A percentile compares a stretch with the other conserved stretches of the same genome.
phyloP scores from a whole-genome alignment of 768 basidiomycete species.

The Lactifluus volemus region DNA sequence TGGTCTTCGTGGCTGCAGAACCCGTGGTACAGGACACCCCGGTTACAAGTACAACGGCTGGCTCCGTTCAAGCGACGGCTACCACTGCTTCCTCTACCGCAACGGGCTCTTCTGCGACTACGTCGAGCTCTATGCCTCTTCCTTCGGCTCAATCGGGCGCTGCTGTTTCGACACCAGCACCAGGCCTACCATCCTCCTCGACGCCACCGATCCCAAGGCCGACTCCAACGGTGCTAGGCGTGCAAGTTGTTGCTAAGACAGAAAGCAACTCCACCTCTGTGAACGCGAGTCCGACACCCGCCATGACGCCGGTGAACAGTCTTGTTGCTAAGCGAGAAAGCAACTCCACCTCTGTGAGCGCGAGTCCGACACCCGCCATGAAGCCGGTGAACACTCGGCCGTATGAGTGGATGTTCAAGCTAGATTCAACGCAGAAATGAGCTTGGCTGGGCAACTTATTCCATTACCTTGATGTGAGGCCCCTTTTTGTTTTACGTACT shows the following conservation, averaged over 20 bases:
- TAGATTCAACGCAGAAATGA: neutral
- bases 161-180: neutral
- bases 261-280: neutral
- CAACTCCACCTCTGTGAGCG: neutral
- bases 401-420: conserved; percentile 20
- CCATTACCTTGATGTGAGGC: conserved; percentile 5
- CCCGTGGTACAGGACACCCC: conserved; percentile 24
- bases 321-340: too few species aligned
- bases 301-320: too few species aligned
- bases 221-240: neutral
- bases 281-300: too few species aligned
- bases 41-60: neutral
- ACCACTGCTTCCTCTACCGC: neutral
- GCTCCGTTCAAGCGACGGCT: neutral
- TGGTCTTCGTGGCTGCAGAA: conserved; percentile 41
- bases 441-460: neutral
- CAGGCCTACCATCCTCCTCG: neutral
- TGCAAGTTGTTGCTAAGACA: conserved; percentile 7
- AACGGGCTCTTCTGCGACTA: neutral
- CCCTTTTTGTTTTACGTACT: neutral
- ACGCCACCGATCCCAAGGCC: neutral
- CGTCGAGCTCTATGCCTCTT: neutral
- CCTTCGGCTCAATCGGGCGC: neutral
- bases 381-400: conserved; percentile 15
- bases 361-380: too few species aligned